Percentiles rank a stretch among this genome's conserved stretches.
Conservation (phyloP, 1,139 yeast species). For the Protomyces gravidus region DNA sequence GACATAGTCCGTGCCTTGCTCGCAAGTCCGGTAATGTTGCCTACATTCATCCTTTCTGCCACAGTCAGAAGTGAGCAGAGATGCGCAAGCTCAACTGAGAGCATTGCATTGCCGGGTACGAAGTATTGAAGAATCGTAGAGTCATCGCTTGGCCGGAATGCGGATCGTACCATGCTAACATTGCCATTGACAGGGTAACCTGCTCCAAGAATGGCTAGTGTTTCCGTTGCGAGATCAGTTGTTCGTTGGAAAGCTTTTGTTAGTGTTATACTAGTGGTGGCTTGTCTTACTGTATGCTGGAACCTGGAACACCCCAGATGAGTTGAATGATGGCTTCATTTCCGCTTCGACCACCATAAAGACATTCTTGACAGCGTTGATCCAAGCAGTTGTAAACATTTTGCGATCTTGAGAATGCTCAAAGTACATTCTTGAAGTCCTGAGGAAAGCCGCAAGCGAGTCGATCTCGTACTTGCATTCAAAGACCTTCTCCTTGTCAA, state of each 20-base stretch:
- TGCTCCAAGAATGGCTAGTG: constrained; percentile 67
- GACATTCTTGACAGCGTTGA: constrained; percentile 54
- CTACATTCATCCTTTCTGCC: neutral
- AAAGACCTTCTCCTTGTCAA: constrained; percentile 58
- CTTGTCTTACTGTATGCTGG: neutral
- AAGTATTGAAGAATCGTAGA: constrained; percentile 75
- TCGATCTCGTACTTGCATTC: constrained; percentile 90
- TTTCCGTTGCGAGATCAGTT: constrained; percentile 67
- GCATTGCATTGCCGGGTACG: constrained; percentile 80
- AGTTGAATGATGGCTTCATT: constrained; percentile 58
- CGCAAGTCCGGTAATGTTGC: constrained; percentile 28
- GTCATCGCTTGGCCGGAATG: constrained; percentile 87
- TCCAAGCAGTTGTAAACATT: constrained; percentile 57
- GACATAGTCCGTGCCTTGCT: constrained; percentile 39
- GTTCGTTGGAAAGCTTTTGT: constrained; percentile 54
- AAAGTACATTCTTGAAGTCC: constrained; percentile 67
- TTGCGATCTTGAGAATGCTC: constrained; percentile 51
- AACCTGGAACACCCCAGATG: constrained; percentile 54
- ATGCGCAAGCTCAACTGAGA: constrained; percentile 56
- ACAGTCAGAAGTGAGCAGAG: constrained; percentile 18
- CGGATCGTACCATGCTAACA: constrained; percentile 74
- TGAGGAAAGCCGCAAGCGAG: constrained; percentile 75
- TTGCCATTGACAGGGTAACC: constrained; percentile 76
- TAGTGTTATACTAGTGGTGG: neutral
- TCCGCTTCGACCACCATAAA: constrained; percentile 57